These are phyloP conservation scores for Setaria italica DNA, from an alignment of 202 grass and related monocot genomes.

Conservation along the genomic window DNA sequence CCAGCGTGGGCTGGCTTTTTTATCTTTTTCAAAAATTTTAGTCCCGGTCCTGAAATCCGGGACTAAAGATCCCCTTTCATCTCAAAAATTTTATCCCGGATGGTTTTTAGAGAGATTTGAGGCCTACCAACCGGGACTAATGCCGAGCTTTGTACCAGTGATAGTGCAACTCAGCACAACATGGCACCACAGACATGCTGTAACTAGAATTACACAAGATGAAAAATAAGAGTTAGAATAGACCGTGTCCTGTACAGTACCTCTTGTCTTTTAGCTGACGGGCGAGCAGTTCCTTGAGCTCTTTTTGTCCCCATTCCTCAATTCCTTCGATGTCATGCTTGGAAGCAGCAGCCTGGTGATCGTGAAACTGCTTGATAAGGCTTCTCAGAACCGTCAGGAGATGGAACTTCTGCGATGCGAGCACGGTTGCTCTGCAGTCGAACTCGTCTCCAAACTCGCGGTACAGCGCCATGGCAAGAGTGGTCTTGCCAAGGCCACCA, in stretches of 20 bases:
- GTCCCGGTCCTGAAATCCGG: too few relatives aligned
- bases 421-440: not conserved
- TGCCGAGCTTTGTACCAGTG: too few relatives aligned
- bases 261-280: not conserved
- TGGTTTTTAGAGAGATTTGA: too few relatives aligned
- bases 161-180: too few relatives aligned
- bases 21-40: too few relatives aligned
- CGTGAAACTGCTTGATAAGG: constrained; percentile 15
- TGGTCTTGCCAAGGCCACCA: constrained; percentile 47
- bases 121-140: too few relatives aligned
- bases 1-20: too few relatives aligned
- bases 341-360: not conserved
- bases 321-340: not conserved
- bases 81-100: too few relatives aligned
- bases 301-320: not conserved
- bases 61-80: too few relatives aligned
- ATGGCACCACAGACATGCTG: too few relatives aligned
- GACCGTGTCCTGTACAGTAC: not conserved
- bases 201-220: too few relatives aligned
- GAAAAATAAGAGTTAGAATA: too few relatives aligned
- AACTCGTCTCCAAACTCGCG: constrained; percentile 17
- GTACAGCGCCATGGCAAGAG: constrained; percentile 23
- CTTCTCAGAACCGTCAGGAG: not conserved
- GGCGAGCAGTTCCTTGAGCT: not conserved
- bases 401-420: constrained; percentile 40